Base-by-base conservation (phyloP, 2,329 filamentous ascomycete genomes). In the Didymella pinodella region DNA sequence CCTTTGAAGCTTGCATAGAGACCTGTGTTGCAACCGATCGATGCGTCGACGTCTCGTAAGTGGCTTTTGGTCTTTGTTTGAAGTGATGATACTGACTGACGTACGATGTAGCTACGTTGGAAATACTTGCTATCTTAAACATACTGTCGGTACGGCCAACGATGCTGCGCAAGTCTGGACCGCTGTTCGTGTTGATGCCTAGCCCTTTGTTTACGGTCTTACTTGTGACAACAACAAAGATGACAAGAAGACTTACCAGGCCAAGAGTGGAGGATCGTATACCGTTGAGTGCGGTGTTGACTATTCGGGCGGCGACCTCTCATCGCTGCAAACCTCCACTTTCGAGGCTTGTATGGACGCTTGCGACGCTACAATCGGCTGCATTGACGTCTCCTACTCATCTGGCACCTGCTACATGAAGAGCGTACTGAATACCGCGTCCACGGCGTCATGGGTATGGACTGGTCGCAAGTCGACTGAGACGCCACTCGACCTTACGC, bases 11-110 rank as follows among this genome's bases (percentile, higher is more conserved):
- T 28, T 55, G 53, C 29, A 55, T 48, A 11, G 53, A 55, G 11
- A 48, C 45, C 34, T 48, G 53, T 28, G 53, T 36, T 29, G 29
- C 45, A 2, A 48, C 44, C 16, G 28, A 44, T 3, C 29, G 34
- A 28, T 55, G 53, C 18, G 45, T 55, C 1, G 44, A 55, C 31
- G 53, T 55, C 4, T 55, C 44, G 45, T 55, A 44, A 55, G 53
- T 48, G n/a, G 11, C 14, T 12, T 14, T 3, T 1, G 20, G 7
- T 14, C 8, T 8, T 41, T 25, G 5, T 29, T 14, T 16, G 1
- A 11, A 28, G 14, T 8, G 22, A 11, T 34, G 6, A 11, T 20
- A 28, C 48, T 49, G 14, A 36, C 40, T 28, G 2, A 28, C 18
- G 6, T 25, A 14, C 4, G 6, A 18, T 44, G 1, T 16, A 52